Percentiles rank a stretch among this genome's conserved stretches.
phyloP scores from a whole-genome alignment of 129 eudicot species.

The Ambrosia trifida region DNA sequence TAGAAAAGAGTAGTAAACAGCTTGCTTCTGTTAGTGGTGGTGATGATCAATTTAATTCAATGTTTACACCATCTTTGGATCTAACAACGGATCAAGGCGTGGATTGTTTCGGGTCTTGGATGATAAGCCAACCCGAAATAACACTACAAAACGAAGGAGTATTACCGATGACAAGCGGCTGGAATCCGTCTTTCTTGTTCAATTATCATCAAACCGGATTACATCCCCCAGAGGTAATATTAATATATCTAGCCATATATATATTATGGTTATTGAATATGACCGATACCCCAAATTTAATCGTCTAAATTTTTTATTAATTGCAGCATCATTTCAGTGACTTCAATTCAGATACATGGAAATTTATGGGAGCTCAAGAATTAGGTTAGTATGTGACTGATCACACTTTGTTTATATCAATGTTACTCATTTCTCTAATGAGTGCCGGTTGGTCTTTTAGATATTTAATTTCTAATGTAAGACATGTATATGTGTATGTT shows the following conservation, averaged over 20 bases:
- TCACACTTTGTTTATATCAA: background rate
- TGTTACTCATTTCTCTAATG: background rate
- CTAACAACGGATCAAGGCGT: conserved; percentile 9
- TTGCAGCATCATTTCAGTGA: conserved; percentile 49
- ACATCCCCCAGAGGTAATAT: conserved; percentile 42
- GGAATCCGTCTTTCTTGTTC: conserved; percentile 36
- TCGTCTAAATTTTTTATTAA: conserved; percentile 1
- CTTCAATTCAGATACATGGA: conserved; percentile 21
- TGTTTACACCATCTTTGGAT: conserved; percentile 20
- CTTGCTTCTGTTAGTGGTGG: conserved; percentile 19
- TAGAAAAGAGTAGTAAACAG: conserved; percentile 37
- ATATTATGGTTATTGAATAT: background rate
- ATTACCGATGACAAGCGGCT: conserved; percentile 18
- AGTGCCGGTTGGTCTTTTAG: background rate
- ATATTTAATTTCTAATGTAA: conserved; percentile 14
- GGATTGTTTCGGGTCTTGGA: conserved; percentile 29
- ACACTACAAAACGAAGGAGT: too few species aligned
- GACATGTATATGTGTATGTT: background rate
- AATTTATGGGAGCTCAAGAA: conserved; percentile 36
- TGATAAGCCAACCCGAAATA: conserved; percentile 22
- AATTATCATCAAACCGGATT: conserved; percentile 31
- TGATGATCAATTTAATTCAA: conserved; percentile 10
- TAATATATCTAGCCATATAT: background rate
- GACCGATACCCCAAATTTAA: background rate
- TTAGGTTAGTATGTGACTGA: conserved; percentile 10